These are phyloP conservation scores for Aspergillus sp. DNA, from an alignment of 2,329 filamentous ascomycete genomes.

Conservation along the genomic window DNA sequence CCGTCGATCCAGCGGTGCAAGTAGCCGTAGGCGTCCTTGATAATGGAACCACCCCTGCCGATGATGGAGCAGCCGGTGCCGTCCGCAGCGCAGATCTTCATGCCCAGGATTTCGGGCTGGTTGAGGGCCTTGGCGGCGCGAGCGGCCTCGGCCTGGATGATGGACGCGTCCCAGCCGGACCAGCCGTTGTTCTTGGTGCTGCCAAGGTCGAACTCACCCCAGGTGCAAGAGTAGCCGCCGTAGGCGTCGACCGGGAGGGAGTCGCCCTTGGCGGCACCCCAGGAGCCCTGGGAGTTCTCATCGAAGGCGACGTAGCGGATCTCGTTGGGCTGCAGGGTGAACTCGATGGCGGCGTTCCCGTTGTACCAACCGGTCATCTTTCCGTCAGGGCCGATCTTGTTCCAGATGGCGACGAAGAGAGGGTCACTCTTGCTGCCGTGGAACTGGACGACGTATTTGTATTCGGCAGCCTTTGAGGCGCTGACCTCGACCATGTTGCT, in stretches of 20 bases:
- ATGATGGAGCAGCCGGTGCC: conserved; percentile 34
- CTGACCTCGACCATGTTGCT: conserved; percentile 41
- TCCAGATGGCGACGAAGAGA: conserved; percentile 41
- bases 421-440: conserved; percentile 29
- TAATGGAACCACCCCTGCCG: conserved; percentile 21
- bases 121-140: no score
- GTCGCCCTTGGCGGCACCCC: conserved; percentile 31
- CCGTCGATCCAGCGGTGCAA: conserved; percentile 29
- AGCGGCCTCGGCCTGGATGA: conserved; percentile 37
- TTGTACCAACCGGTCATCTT: conserved; percentile 38
- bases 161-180: conserved; percentile 42
- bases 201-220: conserved; percentile 40
- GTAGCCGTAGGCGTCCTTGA: conserved; percentile 30
- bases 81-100: conserved; percentile 32
- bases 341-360: conserved; percentile 31
- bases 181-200: conserved; percentile 33
- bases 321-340: conserved; percentile 32
- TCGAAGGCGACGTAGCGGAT: conserved; percentile 40
- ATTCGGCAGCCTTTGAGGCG: conserved; percentile 27
- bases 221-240: conserved; percentile 37
- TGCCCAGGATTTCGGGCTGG: conserved; percentile 31
- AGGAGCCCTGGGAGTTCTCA: conserved; percentile 38
- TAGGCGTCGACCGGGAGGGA: conserved; percentile 26
- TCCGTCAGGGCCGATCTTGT: conserved; percentile 38
- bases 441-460: conserved; percentile 40